Percentiles rank a stretch among this genome's conserved stretches.
phyloP scores from a whole-genome alignment of 1,139 yeast genomes.

The Pichia sp. region DNA sequence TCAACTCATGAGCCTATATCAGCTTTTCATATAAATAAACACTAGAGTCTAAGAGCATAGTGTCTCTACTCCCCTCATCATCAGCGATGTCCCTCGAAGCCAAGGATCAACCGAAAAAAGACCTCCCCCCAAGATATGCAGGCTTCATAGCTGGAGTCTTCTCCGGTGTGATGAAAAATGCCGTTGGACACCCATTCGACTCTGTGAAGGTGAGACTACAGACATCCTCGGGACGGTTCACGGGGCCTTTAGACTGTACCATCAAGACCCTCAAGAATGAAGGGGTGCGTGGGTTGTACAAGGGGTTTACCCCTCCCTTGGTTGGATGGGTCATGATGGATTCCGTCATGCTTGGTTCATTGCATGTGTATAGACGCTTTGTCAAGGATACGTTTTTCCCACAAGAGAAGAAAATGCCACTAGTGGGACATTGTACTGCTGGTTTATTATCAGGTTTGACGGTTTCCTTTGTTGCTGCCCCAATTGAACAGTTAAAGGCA shows the following conservation, averaged over 20 bases:
- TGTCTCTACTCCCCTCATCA: too few species aligned
- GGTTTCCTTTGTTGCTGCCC: slow-evolving; percentile 90
- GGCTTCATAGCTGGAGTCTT: slow-evolving; percentile 88
- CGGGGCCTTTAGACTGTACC: slow-evolving; percentile 79
- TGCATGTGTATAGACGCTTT: slow-evolving; percentile 66
- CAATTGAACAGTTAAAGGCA: slow-evolving; percentile 85
- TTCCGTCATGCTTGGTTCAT: slow-evolving; percentile 77
- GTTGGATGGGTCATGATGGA: slow-evolving; percentile 95
- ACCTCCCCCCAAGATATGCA: slow-evolving; percentile 46
- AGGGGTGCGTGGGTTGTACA: slow-evolving; percentile 71
- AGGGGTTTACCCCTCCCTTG: slow-evolving; percentile 88
- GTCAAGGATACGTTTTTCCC: slow-evolving; percentile 59
- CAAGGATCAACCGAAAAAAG: slow-evolving; percentile 1
- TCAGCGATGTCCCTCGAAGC: too few species aligned
- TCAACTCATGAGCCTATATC: too few species aligned
- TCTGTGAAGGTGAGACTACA: slow-evolving; percentile 84
- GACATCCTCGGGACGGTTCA: slow-evolving; percentile 66
- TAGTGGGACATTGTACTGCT: slow-evolving; percentile 68
- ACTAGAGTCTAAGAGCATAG: too few species aligned
- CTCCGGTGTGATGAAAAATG: slow-evolving; percentile 79
- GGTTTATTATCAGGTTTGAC: slow-evolving; percentile 86
- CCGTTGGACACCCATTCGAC: slow-evolving; percentile 92
- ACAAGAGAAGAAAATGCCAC: slow-evolving; percentile 53
- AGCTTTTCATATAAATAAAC: too few species aligned
- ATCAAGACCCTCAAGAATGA: slow-evolving; percentile 63